Evolutionary conservation across 2,329 filamentous ascomycete species (phyloP).

Genomic region (Xylaria hypoxylon): DNA sequence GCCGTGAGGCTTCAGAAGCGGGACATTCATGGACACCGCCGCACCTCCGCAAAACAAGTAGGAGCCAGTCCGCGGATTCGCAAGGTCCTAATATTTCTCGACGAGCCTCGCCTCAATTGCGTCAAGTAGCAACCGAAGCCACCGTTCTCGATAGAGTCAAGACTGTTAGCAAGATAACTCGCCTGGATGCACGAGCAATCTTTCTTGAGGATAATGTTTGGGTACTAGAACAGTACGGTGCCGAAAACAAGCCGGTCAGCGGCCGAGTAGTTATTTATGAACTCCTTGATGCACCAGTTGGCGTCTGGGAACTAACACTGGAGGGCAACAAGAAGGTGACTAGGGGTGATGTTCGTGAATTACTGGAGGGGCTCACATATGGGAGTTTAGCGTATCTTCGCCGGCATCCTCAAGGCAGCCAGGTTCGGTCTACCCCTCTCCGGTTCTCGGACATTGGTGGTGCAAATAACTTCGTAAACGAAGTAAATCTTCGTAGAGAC

Average conservation of each 20-base stretch:
- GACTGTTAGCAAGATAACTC: not conserved
- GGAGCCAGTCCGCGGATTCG: not conserved
- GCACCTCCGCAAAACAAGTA: conserved; percentile 14
- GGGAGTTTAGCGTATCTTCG: conserved; percentile 36
- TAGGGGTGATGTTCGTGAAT: conserved; percentile 40
- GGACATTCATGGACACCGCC: conserved; percentile 6
- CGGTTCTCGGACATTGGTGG: conserved; percentile 27
- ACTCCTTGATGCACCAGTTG: conserved; percentile 13
- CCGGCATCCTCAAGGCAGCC: conserved; percentile 5
- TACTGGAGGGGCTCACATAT: conserved; percentile 17
- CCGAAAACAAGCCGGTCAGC: not conserved
- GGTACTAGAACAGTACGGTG: conserved; percentile 12
- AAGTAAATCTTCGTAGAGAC: conserved; percentile 8
- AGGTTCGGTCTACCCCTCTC: conserved; percentile 23
- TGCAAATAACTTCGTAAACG: conserved; percentile 26
- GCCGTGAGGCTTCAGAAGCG: not conserved
- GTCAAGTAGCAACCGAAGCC: not conserved
- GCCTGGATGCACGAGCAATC: conserved; percentile 6
- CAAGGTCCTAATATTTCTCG: not conserved
- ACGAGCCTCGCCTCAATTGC: not conserved
- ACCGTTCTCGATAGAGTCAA: not conserved
- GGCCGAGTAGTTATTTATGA: conserved; percentile 37
- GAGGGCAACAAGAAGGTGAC: conserved; percentile 15
- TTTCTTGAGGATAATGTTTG: conserved; percentile 23
- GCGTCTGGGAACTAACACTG: conserved; percentile 38